Base-by-base conservation (phyloP, 768 basidiomycete species). In the Suillus lakei region DNA sequence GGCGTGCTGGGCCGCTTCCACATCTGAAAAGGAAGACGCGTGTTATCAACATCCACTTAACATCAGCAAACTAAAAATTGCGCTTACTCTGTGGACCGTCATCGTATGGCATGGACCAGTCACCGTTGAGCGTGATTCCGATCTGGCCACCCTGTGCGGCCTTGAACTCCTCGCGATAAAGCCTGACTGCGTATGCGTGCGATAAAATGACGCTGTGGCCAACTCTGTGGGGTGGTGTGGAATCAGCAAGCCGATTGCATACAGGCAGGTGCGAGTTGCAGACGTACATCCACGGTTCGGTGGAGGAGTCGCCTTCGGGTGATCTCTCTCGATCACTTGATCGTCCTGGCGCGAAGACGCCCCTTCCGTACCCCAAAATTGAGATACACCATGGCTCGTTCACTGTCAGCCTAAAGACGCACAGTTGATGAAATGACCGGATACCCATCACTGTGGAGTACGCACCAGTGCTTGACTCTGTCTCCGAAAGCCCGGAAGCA, bases 121-220 rank as follows among this genome's bases (percentile, higher is more conserved):
- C 89, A 13, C 90, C 88, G 69, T 92, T 92, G 53, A 92, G 80
- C 0, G 91, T 92, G 71, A 93, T 91, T n/a, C 91, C 91, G 69
- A 93, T 90, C 68, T 83, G 78, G 28, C 91, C 92, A 12, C 83
- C 80, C 73, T 92, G 90, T 1, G 66, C 74, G 4, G 82, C 68
- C 76, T 91, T 88, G 82, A 86, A 93, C 60, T 88, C 76, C 34
- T 87, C 83, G 34, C 89, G 86, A 72, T 92, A 93, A 15, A 87
- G 69, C 71, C 91, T 86, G 54, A 86, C 85, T 23, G 88, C 88
- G 66, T 84, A 72, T 0, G 90, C 91, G 68, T 93, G 92, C 1
- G 92, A 82, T 30, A 92, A 78, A 50, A 92, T 88, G 61, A 91
- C 74, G 69, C 77, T 83, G 74, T 91, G 91, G 4, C 84, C 91